A percentile compares a stretch with the other conserved stretches of the same genome.
Conservation (phyloP, 768 basidiomycete species). For the Mycena kentingensis region DNA sequence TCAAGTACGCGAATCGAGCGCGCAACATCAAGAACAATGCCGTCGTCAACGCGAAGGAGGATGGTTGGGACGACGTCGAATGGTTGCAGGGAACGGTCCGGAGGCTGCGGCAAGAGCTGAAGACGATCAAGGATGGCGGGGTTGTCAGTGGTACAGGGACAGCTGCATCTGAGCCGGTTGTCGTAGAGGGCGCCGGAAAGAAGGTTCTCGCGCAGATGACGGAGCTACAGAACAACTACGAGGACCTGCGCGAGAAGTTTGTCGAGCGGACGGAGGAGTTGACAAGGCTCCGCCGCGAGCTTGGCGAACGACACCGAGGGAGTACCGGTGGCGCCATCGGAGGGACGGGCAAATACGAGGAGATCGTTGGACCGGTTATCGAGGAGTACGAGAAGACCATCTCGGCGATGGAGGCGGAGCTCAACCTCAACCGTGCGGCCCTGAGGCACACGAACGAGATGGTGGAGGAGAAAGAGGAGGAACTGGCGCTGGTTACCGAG, state of each 20-base stretch:
- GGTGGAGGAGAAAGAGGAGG: slow-evolving; percentile 88
- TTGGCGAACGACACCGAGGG: slow-evolving; percentile 70
- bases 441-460: slow-evolving; percentile 90
- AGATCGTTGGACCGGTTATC: slow-evolving; percentile 95
- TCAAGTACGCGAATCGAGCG: slow-evolving; percentile 97
- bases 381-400: slow-evolving; percentile 99
- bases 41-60: slow-evolving; percentile 89
- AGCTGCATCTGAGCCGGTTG: slow-evolving; percentile 34
- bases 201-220: slow-evolving; percentile 79
- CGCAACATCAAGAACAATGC: slow-evolving; percentile 96
- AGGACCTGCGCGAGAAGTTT: slow-evolving; percentile 80
- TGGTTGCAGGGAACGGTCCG: slow-evolving; percentile 89
- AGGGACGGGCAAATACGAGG: slow-evolving; percentile 80
- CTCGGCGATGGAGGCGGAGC: slow-evolving; percentile 89
- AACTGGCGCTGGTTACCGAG: slow-evolving; percentile 64
- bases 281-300: slow-evolving; percentile 73
- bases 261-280: slow-evolving; percentile 89
- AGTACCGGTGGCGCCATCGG: slow-evolving; percentile 62
- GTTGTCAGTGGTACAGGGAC: slow-evolving; percentile 30
- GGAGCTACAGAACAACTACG: slow-evolving; percentile 83
- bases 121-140: slow-evolving; percentile 72
- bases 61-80: slow-evolving; percentile 98
- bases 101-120: slow-evolving; percentile 86
- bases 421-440: slow-evolving; percentile 84
- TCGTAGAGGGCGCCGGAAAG: slow-evolving; percentile 66